Conservation (phyloP, 208 protist species). For the Trypanosoma rangeli region DNA sequence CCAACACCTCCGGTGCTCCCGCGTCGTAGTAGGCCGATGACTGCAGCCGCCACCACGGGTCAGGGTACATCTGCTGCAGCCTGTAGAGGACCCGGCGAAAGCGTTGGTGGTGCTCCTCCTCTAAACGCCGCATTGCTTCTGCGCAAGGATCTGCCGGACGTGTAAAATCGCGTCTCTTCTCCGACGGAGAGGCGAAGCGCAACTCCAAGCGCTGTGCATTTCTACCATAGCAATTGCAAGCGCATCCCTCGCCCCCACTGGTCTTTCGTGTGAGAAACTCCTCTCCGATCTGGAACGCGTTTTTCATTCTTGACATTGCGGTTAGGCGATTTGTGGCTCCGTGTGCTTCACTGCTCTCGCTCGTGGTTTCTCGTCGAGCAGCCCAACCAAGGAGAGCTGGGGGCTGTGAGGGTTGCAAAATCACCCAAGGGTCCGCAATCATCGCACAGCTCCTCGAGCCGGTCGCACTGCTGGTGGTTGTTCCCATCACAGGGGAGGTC, state of each 20-base stretch:
- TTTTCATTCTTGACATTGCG: background rate
- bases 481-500: background rate
- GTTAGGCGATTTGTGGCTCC: background rate
- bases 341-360: background rate
- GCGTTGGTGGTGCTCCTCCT: slow-evolving; percentile 21
- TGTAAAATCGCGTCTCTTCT: slow-evolving; percentile 19
- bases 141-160: slow-evolving; percentile 12
- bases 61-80: slow-evolving; percentile 24
- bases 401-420: background rate
- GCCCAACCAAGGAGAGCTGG: background rate
- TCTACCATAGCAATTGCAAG: background rate
- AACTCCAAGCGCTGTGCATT: slow-evolving; percentile 5
- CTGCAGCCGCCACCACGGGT: slow-evolving; percentile 26
- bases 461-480: background rate
- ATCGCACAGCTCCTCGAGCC: background rate
- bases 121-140: slow-evolving; percentile 10
- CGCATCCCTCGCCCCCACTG: background rate
- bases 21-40: slow-evolving; percentile 13
- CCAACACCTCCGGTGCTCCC: slow-evolving; percentile 18
- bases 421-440: background rate
- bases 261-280: background rate
- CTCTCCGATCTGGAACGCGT: background rate
- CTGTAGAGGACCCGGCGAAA: slow-evolving; percentile 8
- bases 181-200: slow-evolving; percentile 10
- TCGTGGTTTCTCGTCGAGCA: background rate